Conservation (phyloP, 441 rosid genomes). For the Populus hybrid region DNA sequence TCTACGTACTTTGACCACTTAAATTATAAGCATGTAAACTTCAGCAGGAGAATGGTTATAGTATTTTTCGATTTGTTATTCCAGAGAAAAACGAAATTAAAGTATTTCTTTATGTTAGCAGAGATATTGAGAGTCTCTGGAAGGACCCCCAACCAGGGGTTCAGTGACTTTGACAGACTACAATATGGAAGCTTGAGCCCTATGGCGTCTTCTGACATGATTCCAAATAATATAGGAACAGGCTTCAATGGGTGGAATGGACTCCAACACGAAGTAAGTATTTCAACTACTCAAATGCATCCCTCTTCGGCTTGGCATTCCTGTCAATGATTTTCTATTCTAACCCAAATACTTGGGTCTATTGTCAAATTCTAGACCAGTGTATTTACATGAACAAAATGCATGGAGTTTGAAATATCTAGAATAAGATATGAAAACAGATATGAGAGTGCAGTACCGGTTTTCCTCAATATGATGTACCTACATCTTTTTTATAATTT, state of each 20-base stretch:
- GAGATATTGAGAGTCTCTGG: conserved; percentile 79
- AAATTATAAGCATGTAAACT: neutral
- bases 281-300: neutral
- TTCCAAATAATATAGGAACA: conserved; percentile 50
- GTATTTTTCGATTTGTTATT: neutral
- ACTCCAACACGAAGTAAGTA: conserved; percentile 61
- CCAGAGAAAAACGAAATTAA: neutral
- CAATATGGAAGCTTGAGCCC: conserved; percentile 82
- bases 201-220: conserved; percentile 71
- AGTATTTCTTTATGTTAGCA: conserved; percentile 28
- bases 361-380: neutral
- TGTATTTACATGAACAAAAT: neutral
- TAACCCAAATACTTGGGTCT: neutral
- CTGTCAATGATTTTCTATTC: neutral
- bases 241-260: conserved; percentile 70
- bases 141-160: conserved; percentile 72
- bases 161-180: conserved; percentile 64
- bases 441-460: neutral
- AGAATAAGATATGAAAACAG: neutral
- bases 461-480: neutral
- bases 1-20: neutral
- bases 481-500: neutral
- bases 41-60: neutral
- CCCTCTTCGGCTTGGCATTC: neutral
- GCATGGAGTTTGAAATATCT: neutral